Evolutionary conservation across 2,329 filamentous ascomycete genomes (phyloP).

Genomic region (Alternaria atra): DNA sequence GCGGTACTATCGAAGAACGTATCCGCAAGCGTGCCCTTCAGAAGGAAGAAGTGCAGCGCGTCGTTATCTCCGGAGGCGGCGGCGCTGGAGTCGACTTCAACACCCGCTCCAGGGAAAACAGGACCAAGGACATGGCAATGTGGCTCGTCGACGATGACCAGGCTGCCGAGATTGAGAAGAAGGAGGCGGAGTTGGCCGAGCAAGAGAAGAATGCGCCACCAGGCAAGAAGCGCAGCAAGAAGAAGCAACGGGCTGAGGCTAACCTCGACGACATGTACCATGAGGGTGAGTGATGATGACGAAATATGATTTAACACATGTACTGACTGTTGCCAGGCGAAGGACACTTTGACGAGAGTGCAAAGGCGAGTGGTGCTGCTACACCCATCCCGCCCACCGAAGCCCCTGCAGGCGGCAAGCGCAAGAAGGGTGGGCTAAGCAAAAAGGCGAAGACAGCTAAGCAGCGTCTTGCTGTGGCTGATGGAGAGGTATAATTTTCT

Average conservation of each 20-base stretch:
- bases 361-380: slow-evolving; percentile 84
- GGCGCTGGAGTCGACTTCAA: slow-evolving; percentile 94
- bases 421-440: slow-evolving; percentile 57
- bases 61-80: slow-evolving; percentile 89
- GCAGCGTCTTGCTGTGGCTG: slow-evolving; percentile 59
- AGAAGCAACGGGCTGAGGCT: slow-evolving; percentile 67
- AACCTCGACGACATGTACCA: slow-evolving; percentile 97
- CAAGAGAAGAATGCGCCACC: slow-evolving; percentile 63
- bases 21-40: slow-evolving; percentile 96
- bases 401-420: slow-evolving; percentile 55
- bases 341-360: slow-evolving; percentile 92
- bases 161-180: slow-evolving; percentile 89
- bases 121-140: slow-evolving; percentile 97
- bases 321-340: slow-evolving; percentile 71
- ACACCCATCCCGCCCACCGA: slow-evolving; percentile 72
- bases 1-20: slow-evolving; percentile 95
- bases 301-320: not conserved
- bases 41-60: slow-evolving; percentile 98
- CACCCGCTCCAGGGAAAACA: slow-evolving; percentile 86
- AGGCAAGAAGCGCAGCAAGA: slow-evolving; percentile 67
- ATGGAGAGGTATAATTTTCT: slow-evolving; percentile 50
- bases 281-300: slow-evolving; percentile 76
- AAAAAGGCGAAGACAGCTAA: slow-evolving; percentile 63
- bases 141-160: slow-evolving; percentile 98
- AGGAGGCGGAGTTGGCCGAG: slow-evolving; percentile 83